Percentiles rank a stretch among this genome's conserved stretches.
phyloP scores from a whole-genome alignment of 192 early-diverging fungal species.

The Linnemannia schmuckeri region DNA sequence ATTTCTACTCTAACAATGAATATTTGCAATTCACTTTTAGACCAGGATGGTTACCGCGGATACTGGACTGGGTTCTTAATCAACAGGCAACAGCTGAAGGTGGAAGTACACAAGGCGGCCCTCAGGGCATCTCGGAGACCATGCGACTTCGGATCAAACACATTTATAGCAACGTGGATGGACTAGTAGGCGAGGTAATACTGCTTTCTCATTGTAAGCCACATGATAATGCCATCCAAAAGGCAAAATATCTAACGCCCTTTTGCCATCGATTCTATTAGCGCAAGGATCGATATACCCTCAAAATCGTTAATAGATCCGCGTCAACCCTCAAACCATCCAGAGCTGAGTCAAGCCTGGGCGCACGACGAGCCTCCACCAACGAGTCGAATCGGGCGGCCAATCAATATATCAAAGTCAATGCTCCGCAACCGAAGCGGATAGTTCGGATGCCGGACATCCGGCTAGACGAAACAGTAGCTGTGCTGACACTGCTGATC shows the following conservation, averaged over 20 bases:
- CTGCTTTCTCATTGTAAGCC: neutral
- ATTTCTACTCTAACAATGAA: too few relatives aligned
- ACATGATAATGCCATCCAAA: neutral
- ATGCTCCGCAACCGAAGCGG: constrained; percentile 24
- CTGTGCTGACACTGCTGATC: constrained; percentile 63
- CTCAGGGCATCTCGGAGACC: constrained; percentile 25
- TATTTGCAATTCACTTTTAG: constrained; percentile 5
- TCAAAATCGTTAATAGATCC: neutral
- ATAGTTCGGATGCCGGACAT: constrained; percentile 51
- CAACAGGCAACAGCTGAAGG: constrained; percentile 25
- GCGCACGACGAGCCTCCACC: neutral
- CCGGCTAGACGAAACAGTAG: constrained; percentile 57
- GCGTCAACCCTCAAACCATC: neutral
- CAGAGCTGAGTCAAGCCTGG: neutral
- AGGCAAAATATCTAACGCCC: neutral
- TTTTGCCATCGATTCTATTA: neutral
- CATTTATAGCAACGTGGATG: constrained; percentile 38
- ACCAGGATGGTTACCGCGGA: constrained; percentile 65
- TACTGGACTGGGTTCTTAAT: constrained; percentile 64
- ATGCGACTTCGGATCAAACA: constrained; percentile 49
- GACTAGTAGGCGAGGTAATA: constrained; percentile 60
- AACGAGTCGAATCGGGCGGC: neutral
- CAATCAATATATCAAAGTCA: neutral
- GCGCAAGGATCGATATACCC: constrained; percentile 32
- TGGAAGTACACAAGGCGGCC: constrained; percentile 12